Conservation (phyloP, 1,139 yeast genomes). For the Debaryomyces sp. region DNA sequence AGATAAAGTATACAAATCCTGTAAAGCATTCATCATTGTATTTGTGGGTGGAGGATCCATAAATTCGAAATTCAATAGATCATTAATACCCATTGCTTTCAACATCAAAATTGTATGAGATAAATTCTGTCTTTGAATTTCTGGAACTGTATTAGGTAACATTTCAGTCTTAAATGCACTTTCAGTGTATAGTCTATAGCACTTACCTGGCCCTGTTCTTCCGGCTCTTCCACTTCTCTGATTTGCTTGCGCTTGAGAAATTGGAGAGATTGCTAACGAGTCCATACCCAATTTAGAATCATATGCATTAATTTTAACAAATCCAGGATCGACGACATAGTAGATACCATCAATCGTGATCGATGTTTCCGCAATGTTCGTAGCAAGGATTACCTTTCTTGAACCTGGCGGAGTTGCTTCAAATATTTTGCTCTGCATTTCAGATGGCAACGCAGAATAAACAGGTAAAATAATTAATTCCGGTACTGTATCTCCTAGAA, state of each 20-base stretch:
- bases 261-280: constrained; percentile 69
- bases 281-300: constrained; percentile 82
- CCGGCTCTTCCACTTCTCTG: constrained; percentile 88
- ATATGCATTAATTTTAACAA: constrained; percentile 75
- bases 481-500: constrained; percentile 61
- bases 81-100: constrained; percentile 94
- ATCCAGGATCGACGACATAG: constrained; percentile 81
- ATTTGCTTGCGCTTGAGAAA: constrained; percentile 81
- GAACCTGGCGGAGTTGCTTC: constrained; percentile 74
- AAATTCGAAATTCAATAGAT: constrained; percentile 77
- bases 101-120: constrained; percentile 84
- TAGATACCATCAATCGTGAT: constrained; percentile 78
- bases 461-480: constrained; percentile 85
- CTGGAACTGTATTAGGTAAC: constrained; percentile 86
- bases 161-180: constrained; percentile 71
- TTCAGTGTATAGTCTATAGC: constrained; percentile 75
- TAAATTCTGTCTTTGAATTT: constrained; percentile 87
- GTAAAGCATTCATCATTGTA: constrained; percentile 76
- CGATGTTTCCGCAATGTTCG: constrained; percentile 83
- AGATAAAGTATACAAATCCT: constrained; percentile 77
- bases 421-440: constrained; percentile 70
- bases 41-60: constrained; percentile 93
- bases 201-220: constrained; percentile 83
- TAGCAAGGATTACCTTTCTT: constrained; percentile 74
- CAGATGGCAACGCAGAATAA: constrained; percentile 77